Evolutionary conservation across 352 stramenopile genomes (phyloP), one percentile per base, ranked within the genome.

Genomic region (Blastocystis sp.): DNA sequence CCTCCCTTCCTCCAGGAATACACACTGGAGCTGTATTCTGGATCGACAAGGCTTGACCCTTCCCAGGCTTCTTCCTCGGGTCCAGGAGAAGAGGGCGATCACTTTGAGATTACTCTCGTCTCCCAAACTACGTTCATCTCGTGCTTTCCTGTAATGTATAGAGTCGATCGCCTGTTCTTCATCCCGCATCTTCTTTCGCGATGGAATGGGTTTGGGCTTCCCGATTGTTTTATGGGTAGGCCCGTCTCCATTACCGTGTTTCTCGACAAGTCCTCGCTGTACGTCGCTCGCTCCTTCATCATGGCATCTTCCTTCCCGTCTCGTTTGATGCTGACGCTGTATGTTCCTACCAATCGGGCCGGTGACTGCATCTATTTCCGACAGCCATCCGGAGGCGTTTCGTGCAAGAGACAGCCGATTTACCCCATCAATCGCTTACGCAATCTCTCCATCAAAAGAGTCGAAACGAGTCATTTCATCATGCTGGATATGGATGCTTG

Each of bases 401-500:
- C 43, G 2, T 67, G 74, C 28, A 38, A 19, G 11, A 3, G 2
- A n/a, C 11, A 69, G 28, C 28, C 23, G 5, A 67, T 84, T 4
- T 84, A 67, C 61, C 74, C 74, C 45, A 53, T 84, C 11, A 84
- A 84, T 45, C 45, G 74, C 1, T 38, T 84, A 34, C 74, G 74
- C 7, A 84, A 84, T 45, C 65, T 84, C 23, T 19, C 74, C 2
- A 61, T 84, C 48, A 61, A 62, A 64, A 14, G 74, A 3, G 74
- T 84, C 7, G 10, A 52, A n/a, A 84, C 74, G 52, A 70, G 52
- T 19, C 74, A 84, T 28, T 84, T 84, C 28, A 14, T 84, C 19
- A 28, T 84, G 14, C 34, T 84, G 9, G 74, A 84, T 48, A 84
- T 84, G 74, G 74, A 84, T 45, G 19, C 74, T 38, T 84, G 74